Base-by-base conservation (phyloP, 768 basidiomycete genomes). In the Neoboletus brunneissimus region DNA sequence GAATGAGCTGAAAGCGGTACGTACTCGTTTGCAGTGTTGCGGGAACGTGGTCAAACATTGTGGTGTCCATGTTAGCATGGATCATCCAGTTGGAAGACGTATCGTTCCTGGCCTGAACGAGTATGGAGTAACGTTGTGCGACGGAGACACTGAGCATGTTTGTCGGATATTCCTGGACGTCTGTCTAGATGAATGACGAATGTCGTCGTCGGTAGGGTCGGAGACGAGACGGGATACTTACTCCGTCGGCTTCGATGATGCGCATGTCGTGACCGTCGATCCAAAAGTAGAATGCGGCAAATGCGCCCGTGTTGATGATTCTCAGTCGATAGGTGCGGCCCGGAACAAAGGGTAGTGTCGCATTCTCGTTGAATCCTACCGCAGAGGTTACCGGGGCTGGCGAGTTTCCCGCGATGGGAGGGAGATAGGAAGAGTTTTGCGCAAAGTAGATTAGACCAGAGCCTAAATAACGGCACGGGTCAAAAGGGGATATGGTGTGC, bases 271-370 rank as follows among this genome's bases (percentile, higher is more conserved):
- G 91, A 4, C 91, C 91, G 58, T 92, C 91, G 42, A 94, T 90
- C 87, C 89, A 91, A 71, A 94, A 91, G 77, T 78, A 91, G 73
- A 91, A 91, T 37, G 81, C 80, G 1, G 83, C 67, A 56, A 94
- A 86, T 0, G 84, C 89, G 40, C 82, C 78, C n/a, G 81, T 88
- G 71, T 97, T 98, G 66, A 97, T 76, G 63, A 99, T 76, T 18
- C 94, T 85, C 31, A 98, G 77, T 18, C 92, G 85, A 72, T 99
- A 98, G 4, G 88, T 97, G 74, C 89, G 91, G 3, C 94, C 94
- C 5, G 92, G 81, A 53, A 57, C 66, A 76, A 99, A 97, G 0
- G 86, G 81, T 2, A 99, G 75, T 0, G 88, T 87, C 0, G 93
- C 86, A 63, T 96, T 90, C 61, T 94, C 86, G 70, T 91, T 93